These are phyloP conservation scores for Stephania japonica DNA, from an alignment of 164 flowering plant genomes.

Conservation along the genomic window DNA sequence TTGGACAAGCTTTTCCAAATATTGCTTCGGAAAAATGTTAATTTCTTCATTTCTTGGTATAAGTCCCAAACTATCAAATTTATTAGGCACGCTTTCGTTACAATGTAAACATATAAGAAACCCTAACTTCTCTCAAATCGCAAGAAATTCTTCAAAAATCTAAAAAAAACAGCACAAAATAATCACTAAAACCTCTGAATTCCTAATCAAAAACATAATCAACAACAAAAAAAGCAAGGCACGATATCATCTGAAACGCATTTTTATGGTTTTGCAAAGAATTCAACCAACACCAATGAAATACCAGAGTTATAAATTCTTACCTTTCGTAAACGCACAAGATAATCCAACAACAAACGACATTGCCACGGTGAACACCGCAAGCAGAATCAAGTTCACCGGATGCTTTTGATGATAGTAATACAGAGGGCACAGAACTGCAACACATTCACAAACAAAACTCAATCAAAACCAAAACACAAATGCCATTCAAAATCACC, in stretches of 20 bases:
- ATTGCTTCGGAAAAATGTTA: too few species aligned
- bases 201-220: not conserved
- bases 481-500: not conserved
- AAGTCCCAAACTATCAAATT: too few species aligned
- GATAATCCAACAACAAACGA: constrained; percentile 50
- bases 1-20: too few species aligned
- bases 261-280: not conserved
- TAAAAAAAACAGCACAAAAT: too few species aligned
- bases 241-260: not conserved
- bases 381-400: constrained; percentile 50
- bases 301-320: not conserved
- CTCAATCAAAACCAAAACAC: not conserved
- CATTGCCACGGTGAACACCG: constrained; percentile 44
- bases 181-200: too few species aligned
- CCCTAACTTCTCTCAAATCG: too few species aligned
- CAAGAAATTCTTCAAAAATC: too few species aligned
- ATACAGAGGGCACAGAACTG: constrained; percentile 55
- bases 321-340: constrained; percentile 58
- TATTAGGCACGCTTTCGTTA: too few species aligned
- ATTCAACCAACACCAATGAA: not conserved
- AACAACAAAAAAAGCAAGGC: not conserved
- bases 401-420: constrained; percentile 57
- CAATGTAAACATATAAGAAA: too few species aligned
- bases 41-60: too few species aligned
- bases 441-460: constrained; percentile 8